A percentile compares a stretch with the other conserved stretches of the same genome.
These are phyloP conservation scores for Carex cristatella DNA, from an alignment of 176 grass and related monocot species.

Conservation along the genomic window DNA sequence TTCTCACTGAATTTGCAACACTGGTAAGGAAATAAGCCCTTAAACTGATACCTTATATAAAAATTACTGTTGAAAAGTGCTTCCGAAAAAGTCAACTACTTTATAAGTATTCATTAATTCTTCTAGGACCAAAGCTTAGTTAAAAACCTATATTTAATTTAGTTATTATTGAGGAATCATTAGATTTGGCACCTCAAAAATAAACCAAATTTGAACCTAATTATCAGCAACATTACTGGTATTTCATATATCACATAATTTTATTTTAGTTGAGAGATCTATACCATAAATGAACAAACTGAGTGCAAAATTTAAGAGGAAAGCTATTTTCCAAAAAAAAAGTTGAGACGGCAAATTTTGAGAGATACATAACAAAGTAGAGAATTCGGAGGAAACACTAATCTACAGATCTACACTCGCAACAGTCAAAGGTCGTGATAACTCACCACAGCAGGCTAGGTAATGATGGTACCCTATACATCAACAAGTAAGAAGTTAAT, in stretches of 20 bases:
- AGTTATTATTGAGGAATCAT: not conserved
- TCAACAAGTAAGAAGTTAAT: not conserved
- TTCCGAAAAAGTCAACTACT: not conserved
- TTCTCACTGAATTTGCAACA: not conserved
- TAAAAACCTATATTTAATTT: not conserved
- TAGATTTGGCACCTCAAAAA: not conserved
- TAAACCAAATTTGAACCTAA: not conserved
- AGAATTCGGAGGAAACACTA: not conserved
- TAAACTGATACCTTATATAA: not conserved
- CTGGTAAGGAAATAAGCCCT: not conserved
- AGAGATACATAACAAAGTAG: not conserved
- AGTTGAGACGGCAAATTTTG: not conserved
- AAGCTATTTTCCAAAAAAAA: not conserved
- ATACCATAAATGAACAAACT: not conserved
- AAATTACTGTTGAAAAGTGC: not conserved
- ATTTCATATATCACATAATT: not conserved
- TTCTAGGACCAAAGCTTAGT: not conserved
- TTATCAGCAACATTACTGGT: not conserved
- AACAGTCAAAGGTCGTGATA: not conserved
- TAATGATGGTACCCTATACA: not conserved
- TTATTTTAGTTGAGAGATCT: not conserved
- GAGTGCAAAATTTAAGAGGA: not conserved
- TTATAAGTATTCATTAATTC: not conserved
- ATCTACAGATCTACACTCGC: not conserved
- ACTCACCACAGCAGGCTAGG: not conserved